Base-by-base conservation (phyloP, 805 yeast species). In the Nakazawaea wyomingensis region DNA sequence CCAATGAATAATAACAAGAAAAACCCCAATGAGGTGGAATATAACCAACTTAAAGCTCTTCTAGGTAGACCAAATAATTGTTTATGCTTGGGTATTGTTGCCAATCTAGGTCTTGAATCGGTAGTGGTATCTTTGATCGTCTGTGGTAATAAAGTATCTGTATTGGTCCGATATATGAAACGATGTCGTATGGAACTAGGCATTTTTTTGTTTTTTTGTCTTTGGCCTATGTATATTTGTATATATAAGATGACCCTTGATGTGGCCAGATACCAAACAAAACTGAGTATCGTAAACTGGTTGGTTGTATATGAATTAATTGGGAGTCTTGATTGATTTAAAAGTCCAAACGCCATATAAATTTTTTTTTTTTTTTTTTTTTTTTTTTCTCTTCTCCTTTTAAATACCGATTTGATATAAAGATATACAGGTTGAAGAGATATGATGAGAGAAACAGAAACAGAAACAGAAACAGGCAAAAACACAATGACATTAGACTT, bases 1-100 rank as follows among this genome's bases (percentile, higher is more conserved):
- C 80, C 86, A 17, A 84, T 52, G 43, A 74, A 65, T 1, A 70
- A 49, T 2, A 64, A 47, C 40, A 71, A 48, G 21, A 72, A 57
- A 9, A 76, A 52, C 22, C 67, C 54, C 39, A 70, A 60, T 17
- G 78, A 68, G 18, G 67, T 56, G 11, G 73, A 67, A 44, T 74
- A 74, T 11, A 69, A 54, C 78, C 78, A 75, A 7, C 45, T 45
- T 4, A 59, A 34, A 4, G 52, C 39, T 4, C 50, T 41, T 34
- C 53, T 54, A 13, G 62, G 53, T 18, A 44, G 24, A 4, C 42
- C 39, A 14, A 39, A 39, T 22, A 44, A 27, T 22, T 37, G 11
- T 19, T 42, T 42, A 18, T 31, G 45, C 22, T 30, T 42, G 19
- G 45, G 37, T 26, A 35, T 13, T 26, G 30, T n/a, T 21, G 33